These are phyloP conservation scores for Penstemon newberryi DNA, from an alignment of 257 asterid genomes.

Conservation along the genomic window DNA sequence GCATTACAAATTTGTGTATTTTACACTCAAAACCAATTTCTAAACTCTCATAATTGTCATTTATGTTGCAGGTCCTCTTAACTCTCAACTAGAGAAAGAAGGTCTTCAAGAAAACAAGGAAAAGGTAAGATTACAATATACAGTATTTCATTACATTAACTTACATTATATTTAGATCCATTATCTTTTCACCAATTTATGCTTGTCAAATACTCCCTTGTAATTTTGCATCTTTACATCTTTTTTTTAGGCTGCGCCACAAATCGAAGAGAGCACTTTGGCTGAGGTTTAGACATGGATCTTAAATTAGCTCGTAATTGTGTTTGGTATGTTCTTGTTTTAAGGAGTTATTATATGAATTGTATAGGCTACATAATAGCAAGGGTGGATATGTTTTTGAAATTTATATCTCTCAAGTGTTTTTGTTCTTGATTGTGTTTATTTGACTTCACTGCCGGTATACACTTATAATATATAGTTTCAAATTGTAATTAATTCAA, in stretches of 20 bases:
- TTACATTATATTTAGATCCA: background rate
- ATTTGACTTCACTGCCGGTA: slow-evolving; percentile 16
- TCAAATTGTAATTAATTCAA: slow-evolving; percentile 9
- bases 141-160: background rate
- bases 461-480: background rate
- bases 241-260: background rate
- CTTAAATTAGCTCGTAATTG: background rate
- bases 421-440: slow-evolving; percentile 30
- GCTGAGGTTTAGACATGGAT: no score
- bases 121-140: no score
- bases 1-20: background rate
- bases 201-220: background rate
- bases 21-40: no score
- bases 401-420: slow-evolving; percentile 19
- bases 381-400: slow-evolving; percentile 22
- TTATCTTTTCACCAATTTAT: background rate
- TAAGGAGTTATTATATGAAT: slow-evolving; percentile 17
- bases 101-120: no score
- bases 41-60: no score
- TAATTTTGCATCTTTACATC: background rate
- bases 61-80: no score
- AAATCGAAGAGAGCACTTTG: no score
- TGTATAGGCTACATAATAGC: slow-evolving; percentile 44
- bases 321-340: slow-evolving; percentile 24
- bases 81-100: no score